Base-by-base conservation (phyloP, 805 yeast genomes). In the Candida fluviatilis region DNA sequence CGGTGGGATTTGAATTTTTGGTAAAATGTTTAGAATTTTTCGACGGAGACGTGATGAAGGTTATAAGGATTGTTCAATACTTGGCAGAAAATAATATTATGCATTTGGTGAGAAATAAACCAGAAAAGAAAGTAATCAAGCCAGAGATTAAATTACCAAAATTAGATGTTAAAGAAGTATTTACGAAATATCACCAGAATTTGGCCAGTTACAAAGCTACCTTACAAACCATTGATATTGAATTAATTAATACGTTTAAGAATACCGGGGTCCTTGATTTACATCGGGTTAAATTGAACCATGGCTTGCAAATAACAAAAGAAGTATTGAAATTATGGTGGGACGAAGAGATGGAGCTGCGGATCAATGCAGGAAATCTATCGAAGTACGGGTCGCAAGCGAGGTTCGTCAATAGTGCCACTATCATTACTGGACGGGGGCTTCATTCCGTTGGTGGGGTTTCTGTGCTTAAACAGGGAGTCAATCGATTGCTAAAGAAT, bases 391-490 rank as follows among this genome's bases (percentile, higher is more conserved):
- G 71, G 1, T 41, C 60, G 0, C 57, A 54, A 19, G 80, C 71
- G 0, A 39, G 49, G 8, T 63, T 65, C 52, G 66, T 75, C 1
- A 62, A 57, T 1, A 73, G 76, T 0, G 49, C 82, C 5, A 52
- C 42, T 1, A 58, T 84, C 0, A 58, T 83, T 10, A 82, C 91
- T 0, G 91, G 93, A 0, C 58, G 86, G 45, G 93, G 93, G 0
- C 49, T 80, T 4, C 93, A 84, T 54, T 80, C 86, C 33, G 64
- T 53, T 1, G 76, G 74, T 4, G 86, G 88, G 0, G 51, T 62
- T 1, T 66, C 84, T 1, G 71, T 62, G 41, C 66, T 84, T 13
- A 67, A 68, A 41, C 55, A 44, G 1, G 50, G 69, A 2, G 75
- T 82, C 3, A 57, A 60, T 32, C 62, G 55, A 14, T 55, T 61